Conservation (phyloP, 2,329 filamentous ascomycete species). For the Parastagonospora avenae region DNA sequence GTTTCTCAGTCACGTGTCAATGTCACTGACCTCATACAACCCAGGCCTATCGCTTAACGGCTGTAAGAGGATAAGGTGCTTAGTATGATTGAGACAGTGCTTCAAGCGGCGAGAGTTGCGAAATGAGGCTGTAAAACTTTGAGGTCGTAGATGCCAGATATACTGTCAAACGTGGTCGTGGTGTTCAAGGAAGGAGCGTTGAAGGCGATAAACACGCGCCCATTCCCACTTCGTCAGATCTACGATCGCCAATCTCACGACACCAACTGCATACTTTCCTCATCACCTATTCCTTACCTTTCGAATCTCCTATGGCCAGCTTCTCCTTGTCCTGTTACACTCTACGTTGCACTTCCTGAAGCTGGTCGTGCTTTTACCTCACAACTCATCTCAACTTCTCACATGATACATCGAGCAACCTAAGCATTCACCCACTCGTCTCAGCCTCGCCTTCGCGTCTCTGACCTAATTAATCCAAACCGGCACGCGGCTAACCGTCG, state of each 20-base stretch:
- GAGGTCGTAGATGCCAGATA: background rate
- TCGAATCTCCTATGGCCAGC: constrained; percentile 12
- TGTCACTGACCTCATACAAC: constrained; percentile 1
- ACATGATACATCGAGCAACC: background rate
- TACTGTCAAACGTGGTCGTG: background rate
- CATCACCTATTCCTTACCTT: constrained; percentile 10
- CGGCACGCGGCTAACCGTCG: too few species aligned
- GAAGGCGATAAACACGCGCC: background rate
- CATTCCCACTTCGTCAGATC: constrained; percentile 3
- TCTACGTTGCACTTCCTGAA: constrained; percentile 6
- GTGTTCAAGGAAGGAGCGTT: constrained; percentile 3
- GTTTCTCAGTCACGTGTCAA: too few species aligned
- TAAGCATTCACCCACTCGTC: background rate
- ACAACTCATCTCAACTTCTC: background rate
- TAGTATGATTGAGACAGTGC: constrained; percentile 44
- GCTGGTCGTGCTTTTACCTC: constrained; percentile 14
- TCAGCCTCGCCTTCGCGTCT: background rate
- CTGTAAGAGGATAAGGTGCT: constrained; percentile 52
- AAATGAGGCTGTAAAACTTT: background rate
- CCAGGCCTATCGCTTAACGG: constrained; percentile 44
- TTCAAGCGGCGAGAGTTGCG: constrained; percentile 30
- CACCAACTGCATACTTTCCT: constrained; percentile 12
- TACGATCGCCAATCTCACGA: background rate
- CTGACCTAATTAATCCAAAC: background rate
- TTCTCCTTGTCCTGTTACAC: constrained; percentile 8